Conservation (phyloP, 2,329 filamentous ascomycete species). For the Whalleya microplaca region DNA sequence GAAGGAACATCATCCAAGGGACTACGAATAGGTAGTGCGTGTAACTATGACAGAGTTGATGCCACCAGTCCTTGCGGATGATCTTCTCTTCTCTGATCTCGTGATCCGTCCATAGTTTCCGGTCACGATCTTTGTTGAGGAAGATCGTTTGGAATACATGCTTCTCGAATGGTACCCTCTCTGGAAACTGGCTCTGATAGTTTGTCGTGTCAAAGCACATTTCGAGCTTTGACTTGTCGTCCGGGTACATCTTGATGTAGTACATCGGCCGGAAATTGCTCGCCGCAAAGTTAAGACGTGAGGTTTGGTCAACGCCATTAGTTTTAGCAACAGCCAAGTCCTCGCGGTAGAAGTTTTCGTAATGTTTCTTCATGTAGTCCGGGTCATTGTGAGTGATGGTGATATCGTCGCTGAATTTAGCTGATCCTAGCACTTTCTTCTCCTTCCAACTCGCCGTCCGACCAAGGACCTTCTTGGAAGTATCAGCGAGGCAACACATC, state of each 20-base stretch:
- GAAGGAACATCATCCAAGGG: slow-evolving; percentile 68
- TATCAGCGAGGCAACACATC: slow-evolving; percentile 67
- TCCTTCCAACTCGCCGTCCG: slow-evolving; percentile 63
- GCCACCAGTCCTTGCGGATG: slow-evolving; percentile 64
- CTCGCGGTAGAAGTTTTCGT: slow-evolving; percentile 62
- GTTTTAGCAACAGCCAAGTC: slow-evolving; percentile 43
- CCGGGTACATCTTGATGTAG: slow-evolving; percentile 59
- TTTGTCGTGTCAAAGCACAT: slow-evolving; percentile 61
- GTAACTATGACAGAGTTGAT: slow-evolving; percentile 63
- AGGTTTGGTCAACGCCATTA: slow-evolving; percentile 43
- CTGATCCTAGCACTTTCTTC: slow-evolving; percentile 69
- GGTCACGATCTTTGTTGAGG: slow-evolving; percentile 59
- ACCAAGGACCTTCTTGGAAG: slow-evolving; percentile 63
- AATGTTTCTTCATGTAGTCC: slow-evolving; percentile 68
- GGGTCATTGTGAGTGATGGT: slow-evolving; percentile 70
- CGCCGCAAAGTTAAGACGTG: slow-evolving; percentile 45
- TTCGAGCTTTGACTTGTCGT: slow-evolving; percentile 55
- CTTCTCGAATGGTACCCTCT: slow-evolving; percentile 44
- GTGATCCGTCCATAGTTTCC: slow-evolving; percentile 55
- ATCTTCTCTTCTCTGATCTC: slow-evolving; percentile 59
- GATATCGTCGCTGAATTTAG: slow-evolving; percentile 71
- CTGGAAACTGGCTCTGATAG: slow-evolving; percentile 62
- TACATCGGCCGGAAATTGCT: slow-evolving; percentile 56
- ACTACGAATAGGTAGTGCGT: slow-evolving; percentile 64
- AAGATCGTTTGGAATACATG: slow-evolving; percentile 55